These are phyloP conservation scores for Colletotrichum tamarilloi DNA, from an alignment of 2,329 filamentous ascomycete species.

Conservation along the genomic window DNA sequence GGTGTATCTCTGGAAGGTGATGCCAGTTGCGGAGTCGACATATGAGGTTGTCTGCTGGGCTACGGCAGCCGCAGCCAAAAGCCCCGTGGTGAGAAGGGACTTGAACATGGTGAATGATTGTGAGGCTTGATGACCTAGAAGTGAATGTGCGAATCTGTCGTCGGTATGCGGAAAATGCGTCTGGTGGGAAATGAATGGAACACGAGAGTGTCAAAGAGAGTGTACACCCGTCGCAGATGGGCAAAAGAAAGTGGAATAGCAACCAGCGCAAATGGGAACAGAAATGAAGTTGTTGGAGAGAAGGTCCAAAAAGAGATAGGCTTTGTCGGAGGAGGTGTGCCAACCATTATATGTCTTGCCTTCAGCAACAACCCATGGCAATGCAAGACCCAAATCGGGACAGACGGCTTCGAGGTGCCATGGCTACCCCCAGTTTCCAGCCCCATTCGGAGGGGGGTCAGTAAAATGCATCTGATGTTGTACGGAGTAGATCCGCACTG, in stretches of 20 bases:
- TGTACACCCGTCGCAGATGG: conserved; percentile 34
- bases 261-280: conserved; percentile 25
- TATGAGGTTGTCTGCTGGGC: conserved; percentile 33
- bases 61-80: conserved; percentile 22
- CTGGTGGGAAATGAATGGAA: conserved; percentile 20
- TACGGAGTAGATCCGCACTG: not conserved
- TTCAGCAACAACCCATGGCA: not conserved
- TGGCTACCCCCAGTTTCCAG: not conserved
- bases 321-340: not conserved
- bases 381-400: conserved; percentile 4
- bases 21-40: conserved; percentile 21
- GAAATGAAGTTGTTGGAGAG: conserved; percentile 15
- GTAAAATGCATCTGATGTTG: not conserved
- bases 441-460: conserved; percentile 3
- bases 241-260: conserved; percentile 19
- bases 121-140: not conserved
- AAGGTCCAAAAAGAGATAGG: not conserved
- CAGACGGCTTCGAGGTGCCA: not conserved
- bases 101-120: conserved; percentile 30
- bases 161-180: not conserved
- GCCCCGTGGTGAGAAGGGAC: conserved; percentile 25
- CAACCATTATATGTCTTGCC: conserved; percentile 11
- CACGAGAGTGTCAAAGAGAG: conserved; percentile 30
- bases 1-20: conserved; percentile 32
- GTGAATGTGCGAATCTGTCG: not conserved